These are phyloP conservation scores for Kalmanozyma brasiliensis DNA, from an alignment of 1,284 basidiomycete genomes.

Conservation along the genomic window DNA sequence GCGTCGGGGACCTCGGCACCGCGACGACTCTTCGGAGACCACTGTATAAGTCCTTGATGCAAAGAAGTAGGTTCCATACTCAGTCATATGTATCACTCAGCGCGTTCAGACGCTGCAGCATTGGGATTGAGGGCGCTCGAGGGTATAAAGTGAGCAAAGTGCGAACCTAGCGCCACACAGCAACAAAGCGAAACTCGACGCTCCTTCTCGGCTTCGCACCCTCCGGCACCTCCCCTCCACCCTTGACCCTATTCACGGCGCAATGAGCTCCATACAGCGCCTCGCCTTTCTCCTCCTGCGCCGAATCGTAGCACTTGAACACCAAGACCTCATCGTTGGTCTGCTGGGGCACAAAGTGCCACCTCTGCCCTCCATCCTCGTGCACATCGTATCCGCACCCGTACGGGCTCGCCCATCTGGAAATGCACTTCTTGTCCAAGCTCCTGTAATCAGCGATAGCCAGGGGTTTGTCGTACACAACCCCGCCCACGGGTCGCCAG, in stretches of 20 bases:
- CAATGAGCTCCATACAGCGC: conserved; percentile 40
- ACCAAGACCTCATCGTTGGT: conserved; percentile 33
- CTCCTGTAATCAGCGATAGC: conserved; percentile 31
- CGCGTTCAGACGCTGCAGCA: too few species aligned
- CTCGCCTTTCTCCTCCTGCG: conserved; percentile 5
- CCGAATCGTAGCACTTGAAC: conserved; percentile 42
- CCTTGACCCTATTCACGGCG: conserved; percentile 23
- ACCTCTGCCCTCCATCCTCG: conserved; percentile 13
- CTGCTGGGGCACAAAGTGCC: conserved; percentile 34
- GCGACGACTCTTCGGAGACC: neutral
- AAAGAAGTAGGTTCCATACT: too few species aligned
- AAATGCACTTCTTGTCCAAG: conserved; percentile 7
- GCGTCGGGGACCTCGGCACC: neutral
- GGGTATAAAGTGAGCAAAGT: too few species aligned
- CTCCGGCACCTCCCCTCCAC: conserved; percentile 9
- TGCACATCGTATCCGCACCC: conserved; percentile 37
- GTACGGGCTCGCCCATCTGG: conserved; percentile 25
- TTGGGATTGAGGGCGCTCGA: too few species aligned
- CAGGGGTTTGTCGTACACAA: conserved; percentile 29
- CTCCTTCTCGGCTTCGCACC: conserved; percentile 27
- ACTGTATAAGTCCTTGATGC: too few species aligned
- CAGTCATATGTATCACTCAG: too few species aligned
- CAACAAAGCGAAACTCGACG: conserved; percentile 40
- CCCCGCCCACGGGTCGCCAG: conserved; percentile 31
- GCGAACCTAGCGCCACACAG: conserved; percentile 21